These are phyloP conservation scores for Euphorbia pulcherrima DNA, from an alignment of 345 rosid genomes.

Conservation along the genomic window DNA sequence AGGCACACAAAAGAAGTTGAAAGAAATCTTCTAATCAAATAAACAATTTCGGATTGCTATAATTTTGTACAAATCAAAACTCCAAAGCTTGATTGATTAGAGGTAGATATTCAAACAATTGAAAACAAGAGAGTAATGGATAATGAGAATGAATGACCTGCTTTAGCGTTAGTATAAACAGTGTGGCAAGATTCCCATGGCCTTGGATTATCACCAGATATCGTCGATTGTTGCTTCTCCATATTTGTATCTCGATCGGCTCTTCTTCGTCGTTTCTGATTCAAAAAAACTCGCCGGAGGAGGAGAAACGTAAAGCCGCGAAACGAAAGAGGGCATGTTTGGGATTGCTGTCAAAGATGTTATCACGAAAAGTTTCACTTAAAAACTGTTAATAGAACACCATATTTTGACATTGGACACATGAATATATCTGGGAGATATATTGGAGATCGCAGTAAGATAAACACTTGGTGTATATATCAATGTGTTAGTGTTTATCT, in stretches of 20 bases:
- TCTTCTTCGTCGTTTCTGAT: not conserved
- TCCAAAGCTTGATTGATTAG: too few species aligned
- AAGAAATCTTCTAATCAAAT: not conserved
- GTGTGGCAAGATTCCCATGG: conserved; percentile 92
- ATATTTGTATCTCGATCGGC: conserved; percentile 17
- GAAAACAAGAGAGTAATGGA: not conserved
- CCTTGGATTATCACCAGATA: conserved; percentile 29
- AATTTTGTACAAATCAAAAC: not conserved
- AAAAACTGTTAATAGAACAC: too few species aligned
- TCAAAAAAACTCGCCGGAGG: not conserved
- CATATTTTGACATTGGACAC: too few species aligned
- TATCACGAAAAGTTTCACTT: too few species aligned
- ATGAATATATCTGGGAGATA: too few species aligned
- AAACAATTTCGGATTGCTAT: not conserved
- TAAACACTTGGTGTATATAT: too few species aligned
- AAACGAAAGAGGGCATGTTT: too few species aligned
- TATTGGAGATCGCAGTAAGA: too few species aligned
- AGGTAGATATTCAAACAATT: too few species aligned
- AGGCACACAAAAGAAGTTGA: not conserved
- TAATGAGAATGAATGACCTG: conserved; percentile 38
- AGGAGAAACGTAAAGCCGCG: too few species aligned
- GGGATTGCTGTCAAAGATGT: too few species aligned
- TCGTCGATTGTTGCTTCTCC: conserved; percentile 39
- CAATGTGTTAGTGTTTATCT: too few species aligned
- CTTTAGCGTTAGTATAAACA: conserved; percentile 83